A percentile compares a stretch with the other conserved stretches of the same genome.
These are phyloP conservation scores for Cutaneotrichosporon sp. DNA, from an alignment of 1,284 basidiomycete genomes.

Conservation along the genomic window DNA sequence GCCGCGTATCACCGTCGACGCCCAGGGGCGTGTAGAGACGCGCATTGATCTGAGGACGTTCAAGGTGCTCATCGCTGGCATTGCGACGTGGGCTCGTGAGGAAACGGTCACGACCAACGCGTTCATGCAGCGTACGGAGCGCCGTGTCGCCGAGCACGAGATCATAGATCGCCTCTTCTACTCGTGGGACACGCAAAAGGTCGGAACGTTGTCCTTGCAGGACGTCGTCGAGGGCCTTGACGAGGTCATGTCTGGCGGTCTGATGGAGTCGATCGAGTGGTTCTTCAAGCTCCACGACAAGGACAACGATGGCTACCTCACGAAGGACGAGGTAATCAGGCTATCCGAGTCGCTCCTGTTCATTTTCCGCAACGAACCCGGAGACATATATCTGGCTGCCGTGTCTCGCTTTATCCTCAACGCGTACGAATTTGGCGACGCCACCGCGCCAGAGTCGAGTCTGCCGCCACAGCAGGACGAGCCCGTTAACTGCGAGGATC, in stretches of 20 bases:
- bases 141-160: conserved; percentile 51
- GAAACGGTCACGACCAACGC: conserved; percentile 90
- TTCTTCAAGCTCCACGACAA: conserved; percentile 96
- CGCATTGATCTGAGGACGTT: conserved; percentile 84
- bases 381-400: conserved; percentile 92
- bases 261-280: conserved; percentile 99
- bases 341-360: conserved; percentile 91
- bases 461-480: conserved; percentile 35
- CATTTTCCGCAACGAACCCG: conserved; percentile 96
- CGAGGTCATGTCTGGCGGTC: conserved; percentile 88
- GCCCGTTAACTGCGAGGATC: conserved; percentile 45
- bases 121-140: conserved; percentile 64
- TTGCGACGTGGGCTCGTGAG: conserved; percentile 93
- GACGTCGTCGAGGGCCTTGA: conserved; percentile 87
- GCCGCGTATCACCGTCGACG: conserved; percentile 43
- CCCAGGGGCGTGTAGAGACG: conserved; percentile 73
- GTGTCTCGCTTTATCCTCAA: conserved; percentile 95
- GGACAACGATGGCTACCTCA: conserved; percentile 87
- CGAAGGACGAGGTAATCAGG: conserved; percentile 88
- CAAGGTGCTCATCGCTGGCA: conserved; percentile 79
- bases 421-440: conserved; percentile 92
- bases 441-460: conserved; percentile 59
- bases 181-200: conserved; percentile 78
- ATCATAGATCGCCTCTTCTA: conserved; percentile 65
- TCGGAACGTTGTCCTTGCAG: conserved; percentile 79